Evolutionary conservation across 1,284 basidiomycete species (phyloP), one percentile per base, ranked within the genome.

Genomic region (Coniferiporia weirii): DNA sequence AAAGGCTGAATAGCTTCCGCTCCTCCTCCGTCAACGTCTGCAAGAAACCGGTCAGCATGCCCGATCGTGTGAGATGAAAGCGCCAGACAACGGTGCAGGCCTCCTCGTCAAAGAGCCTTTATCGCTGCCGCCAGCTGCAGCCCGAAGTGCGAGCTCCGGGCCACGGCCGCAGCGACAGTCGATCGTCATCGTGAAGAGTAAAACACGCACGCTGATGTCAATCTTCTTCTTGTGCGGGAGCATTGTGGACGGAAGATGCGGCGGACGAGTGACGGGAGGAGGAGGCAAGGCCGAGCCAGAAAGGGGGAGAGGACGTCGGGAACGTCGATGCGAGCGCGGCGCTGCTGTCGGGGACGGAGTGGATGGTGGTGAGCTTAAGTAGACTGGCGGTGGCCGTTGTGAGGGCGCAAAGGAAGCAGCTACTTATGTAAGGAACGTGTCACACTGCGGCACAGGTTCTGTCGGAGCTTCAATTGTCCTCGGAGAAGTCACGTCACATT

Each of bases 1-100:
- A 98, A 70, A 94, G 84, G 69, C 88, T 84, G 78, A 97, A 95
- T 64, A 97, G 84, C 77, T 94, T 91, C 75, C 95, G 87, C 78
- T 98, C 95, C 76, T 97, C 90, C 70, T 91, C 88, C 65, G 82
- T 85, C 76, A 98, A 75, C 71, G 87, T 87, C 92, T 96, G 69
- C 43, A 68, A 58, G 59, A 62, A 70, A 64, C 63, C 62, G 64
- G 61, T 58, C 22, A 59, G 49, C 44, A 19, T 27, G 38, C 3
- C 17, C 1, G 52, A 46, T 38, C 32, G 40, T n/a, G 32, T 10
- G 38, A 47, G 43, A 40, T 17, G 27, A 2, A 27, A 2, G 27
- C 2, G 27, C 27, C 3, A 27, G n/a, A n/a, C 52, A 46, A 57
- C 47, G 55, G 15, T 44, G 36, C 43, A 38, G 36, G 6, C 36